Base-by-base conservation (phyloP, 164 flowering plant species). In the Nymphaea thermarum region DNA sequence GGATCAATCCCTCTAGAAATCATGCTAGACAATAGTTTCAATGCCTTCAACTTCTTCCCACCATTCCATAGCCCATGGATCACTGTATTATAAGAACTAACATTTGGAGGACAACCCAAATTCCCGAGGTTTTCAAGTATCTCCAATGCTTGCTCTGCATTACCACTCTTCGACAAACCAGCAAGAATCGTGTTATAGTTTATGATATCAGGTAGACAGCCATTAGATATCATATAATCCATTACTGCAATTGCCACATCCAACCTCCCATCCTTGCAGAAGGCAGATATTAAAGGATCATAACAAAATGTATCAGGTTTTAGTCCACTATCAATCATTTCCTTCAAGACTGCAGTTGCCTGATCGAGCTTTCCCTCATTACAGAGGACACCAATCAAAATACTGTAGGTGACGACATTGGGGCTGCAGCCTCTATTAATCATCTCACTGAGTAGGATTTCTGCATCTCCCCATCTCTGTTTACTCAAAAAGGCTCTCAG, bases 61-160 rank as follows among this genome's bases (percentile, higher is more conserved):
- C 68, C 76, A 43, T 70, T 81, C 92, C 96, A 89, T 60, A 92
- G 73, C 14, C 88, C 90, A 66, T 81, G 75, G 64, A 89, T 75
- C 93, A 87, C 81, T 3, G 89, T 84, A 80, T 91, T 88, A 71
- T 86, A 91, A 14, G 94, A 76, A 71, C 86, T 78, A 59, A 76
- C 88, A 78, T 86, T 78, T 17, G 87, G 93, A 70, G 87, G 79
- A 85, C 64, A 61, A 61, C 44, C 86, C 93, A 3, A 73, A 77
- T 17, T 63, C 78, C 10, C 69, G 10, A 91, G 81, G 44, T 81
- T 83, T 57, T 77, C 69, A 65, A 91, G 86, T 44, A 89, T 82
- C 45, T 85, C 80, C 74, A 89, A 60, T 64, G 92, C 98, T 57
- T 78, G 79, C 74, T 83, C 73, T 1, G 84, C 73, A 4, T 77